Conservation (phyloP, 2,329 filamentous ascomycete species). For the Malbranchea zuffiana region DNA sequence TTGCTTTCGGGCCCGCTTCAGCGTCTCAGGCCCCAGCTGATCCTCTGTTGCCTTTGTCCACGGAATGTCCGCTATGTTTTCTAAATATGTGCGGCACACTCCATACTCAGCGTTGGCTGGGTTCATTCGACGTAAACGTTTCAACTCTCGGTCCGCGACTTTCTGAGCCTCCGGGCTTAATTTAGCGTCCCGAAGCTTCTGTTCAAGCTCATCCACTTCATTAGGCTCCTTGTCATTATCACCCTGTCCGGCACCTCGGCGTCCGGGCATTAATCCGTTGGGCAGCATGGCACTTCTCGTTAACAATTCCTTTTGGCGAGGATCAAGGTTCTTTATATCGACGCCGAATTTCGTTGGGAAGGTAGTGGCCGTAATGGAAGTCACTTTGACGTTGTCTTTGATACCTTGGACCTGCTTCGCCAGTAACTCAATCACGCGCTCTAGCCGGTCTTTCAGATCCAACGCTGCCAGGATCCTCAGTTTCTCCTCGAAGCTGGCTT, state of each 20-base stretch:
- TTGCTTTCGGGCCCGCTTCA: constrained; percentile 72
- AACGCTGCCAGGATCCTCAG: constrained; percentile 73
- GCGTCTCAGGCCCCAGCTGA: constrained; percentile 67
- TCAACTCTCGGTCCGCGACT: constrained; percentile 80
- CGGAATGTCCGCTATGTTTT: constrained; percentile 86
- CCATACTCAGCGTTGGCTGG: constrained; percentile 93
- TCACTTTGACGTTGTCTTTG: constrained; percentile 78
- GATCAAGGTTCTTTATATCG: constrained; percentile 43
- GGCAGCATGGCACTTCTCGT: constrained; percentile 37
- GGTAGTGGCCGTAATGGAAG: constrained; percentile 58
- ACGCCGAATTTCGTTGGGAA: constrained; percentile 51
- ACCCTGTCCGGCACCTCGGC: constrained; percentile 38
- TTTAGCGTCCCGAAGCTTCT: constrained; percentile 70
- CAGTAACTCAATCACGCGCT: constrained; percentile 72
- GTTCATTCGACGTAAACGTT: constrained; percentile 86
- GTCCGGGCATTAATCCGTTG: constrained; percentile 35
- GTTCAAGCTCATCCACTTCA: constrained; percentile 83
- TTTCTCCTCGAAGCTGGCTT: constrained; percentile 82
- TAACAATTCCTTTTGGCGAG: constrained; percentile 36
- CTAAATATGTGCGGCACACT: constrained; percentile 83
- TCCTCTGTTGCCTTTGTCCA: constrained; percentile 82
- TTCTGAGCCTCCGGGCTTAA: constrained; percentile 77
- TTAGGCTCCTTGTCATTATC: constrained; percentile 68
- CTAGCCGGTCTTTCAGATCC: constrained; percentile 64
- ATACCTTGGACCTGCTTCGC: constrained; percentile 71